These are phyloP conservation scores for Talaromyces sp. DNA, from an alignment of 2,329 filamentous ascomycete genomes.

Conservation along the genomic window DNA sequence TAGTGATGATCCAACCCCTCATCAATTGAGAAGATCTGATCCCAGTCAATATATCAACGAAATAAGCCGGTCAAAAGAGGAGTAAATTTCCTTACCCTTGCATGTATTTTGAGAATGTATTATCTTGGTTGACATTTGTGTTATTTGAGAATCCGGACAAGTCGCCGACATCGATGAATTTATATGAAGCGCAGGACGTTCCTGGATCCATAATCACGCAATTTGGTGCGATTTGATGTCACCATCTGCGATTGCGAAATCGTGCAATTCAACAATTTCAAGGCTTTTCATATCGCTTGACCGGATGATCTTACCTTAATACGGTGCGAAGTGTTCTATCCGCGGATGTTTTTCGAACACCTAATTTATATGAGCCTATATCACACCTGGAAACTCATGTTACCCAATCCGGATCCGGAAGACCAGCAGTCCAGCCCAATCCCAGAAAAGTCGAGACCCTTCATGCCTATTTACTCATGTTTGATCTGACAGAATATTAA, in stretches of 20 bases:
- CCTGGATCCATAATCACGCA: conserved; percentile 1
- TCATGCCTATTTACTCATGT: too few relatives aligned
- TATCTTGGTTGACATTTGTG: neutral
- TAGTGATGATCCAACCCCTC: neutral
- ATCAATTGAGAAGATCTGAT: neutral
- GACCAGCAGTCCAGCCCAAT: too few relatives aligned
- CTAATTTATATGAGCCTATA: neutral
- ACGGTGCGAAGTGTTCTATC: neutral
- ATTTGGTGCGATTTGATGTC: neutral
- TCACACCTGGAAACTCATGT: neutral
- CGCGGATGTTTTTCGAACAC: neutral
- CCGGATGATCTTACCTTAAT: neutral
- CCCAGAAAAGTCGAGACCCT: neutral
- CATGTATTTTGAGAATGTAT: neutral
- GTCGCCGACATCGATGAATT: neutral
- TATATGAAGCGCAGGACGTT: neutral
- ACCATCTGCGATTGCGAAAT: neutral
- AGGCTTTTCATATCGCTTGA: neutral
- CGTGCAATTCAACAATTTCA: neutral
- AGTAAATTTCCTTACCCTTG: neutral
- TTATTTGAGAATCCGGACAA: neutral
- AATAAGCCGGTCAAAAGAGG: neutral
- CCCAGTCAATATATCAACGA: neutral
- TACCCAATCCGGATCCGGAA: neutral
- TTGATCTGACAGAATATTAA: neutral